Evolutionary conservation across 2,329 filamentous ascomycete species (phyloP), one percentile per base, ranked within the genome.

Genomic region (Drechslera avenae): DNA sequence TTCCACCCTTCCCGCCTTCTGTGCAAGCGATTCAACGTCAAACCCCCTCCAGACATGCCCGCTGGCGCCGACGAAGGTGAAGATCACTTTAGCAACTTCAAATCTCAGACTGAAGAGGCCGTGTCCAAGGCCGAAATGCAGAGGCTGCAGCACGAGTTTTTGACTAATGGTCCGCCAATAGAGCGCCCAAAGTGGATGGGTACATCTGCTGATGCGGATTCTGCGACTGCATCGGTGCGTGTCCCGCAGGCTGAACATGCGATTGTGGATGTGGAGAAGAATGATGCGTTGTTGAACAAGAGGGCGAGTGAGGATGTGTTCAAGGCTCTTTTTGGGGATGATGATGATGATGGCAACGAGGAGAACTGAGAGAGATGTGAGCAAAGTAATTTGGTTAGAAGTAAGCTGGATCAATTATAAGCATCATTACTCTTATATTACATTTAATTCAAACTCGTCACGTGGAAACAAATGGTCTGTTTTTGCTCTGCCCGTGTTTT

Each of bases 21-120:
- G n/a, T 97, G 93, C 76, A 99, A 97, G 72, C 83, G 94, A 7
- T 96, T 99, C 75, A 91, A 91, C 62, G 88, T 97, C n/a, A 85
- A 82, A 53, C 84, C 88, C 7, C 91, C 92, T 4, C 60, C 82
- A 8, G 83, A 91, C 70, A 85, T 88, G 26, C 81, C 83, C 62
- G 75, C 79, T 0, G 76, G 72, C 13, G 69, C 72, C 47, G 70
- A 65, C 14, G 54, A 66, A 9, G 68, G 78, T 70, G 60, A 74
- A 55, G 46, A 50, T 30, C 47, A 50, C 21, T 60, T 59, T 39
- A 48, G 51, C 32, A 50, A 48, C 26, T 60, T 59, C 35, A 61
- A 60, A 16, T 18, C 59, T 6, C 65, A 57, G 37, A 66, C 67
- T 0, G 66, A 75, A 39, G 81, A 82, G 51, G 72, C 83, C 18